phyloP scores from a whole-genome alignment of 768 basidiomycete species.

The Artomyces pyxidatus region DNA sequence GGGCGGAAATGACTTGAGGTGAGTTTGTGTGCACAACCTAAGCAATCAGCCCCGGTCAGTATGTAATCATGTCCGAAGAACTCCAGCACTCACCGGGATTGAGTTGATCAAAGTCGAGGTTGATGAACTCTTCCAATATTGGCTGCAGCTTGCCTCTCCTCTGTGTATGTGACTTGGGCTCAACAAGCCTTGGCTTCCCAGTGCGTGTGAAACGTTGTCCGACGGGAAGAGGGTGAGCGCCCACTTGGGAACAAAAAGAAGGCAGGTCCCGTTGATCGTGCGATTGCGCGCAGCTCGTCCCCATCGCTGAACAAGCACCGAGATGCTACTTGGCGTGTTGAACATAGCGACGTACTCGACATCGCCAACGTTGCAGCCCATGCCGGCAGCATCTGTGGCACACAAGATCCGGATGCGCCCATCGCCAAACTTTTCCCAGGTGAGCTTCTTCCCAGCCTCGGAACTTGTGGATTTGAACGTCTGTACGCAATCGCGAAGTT shows the following conservation, averaged over 20 bases:
- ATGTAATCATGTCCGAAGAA: background rate
- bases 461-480: slow-evolving; percentile 6
- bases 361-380: slow-evolving; percentile 25
- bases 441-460: slow-evolving; percentile 14
- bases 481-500: background rate
- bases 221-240: background rate
- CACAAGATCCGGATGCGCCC: slow-evolving; percentile 20
- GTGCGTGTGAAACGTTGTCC: background rate
- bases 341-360: slow-evolving; percentile 16
- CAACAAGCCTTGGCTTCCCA: background rate
- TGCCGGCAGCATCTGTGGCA: slow-evolving; percentile 26
- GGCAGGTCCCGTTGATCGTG: background rate
- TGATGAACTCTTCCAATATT: background rate
- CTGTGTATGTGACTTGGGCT: background rate
- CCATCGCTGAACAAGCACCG: background rate
- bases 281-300: background rate
- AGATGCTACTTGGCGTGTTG: background rate
- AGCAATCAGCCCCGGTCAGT: background rate
- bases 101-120: background rate
- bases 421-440: slow-evolving; percentile 15
- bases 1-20: background rate
- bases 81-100: background rate
- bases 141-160: background rate
- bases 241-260: background rate
- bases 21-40: background rate